Conservation (phyloP, 345 rosid genomes). For the Hevea brasiliensis region DNA sequence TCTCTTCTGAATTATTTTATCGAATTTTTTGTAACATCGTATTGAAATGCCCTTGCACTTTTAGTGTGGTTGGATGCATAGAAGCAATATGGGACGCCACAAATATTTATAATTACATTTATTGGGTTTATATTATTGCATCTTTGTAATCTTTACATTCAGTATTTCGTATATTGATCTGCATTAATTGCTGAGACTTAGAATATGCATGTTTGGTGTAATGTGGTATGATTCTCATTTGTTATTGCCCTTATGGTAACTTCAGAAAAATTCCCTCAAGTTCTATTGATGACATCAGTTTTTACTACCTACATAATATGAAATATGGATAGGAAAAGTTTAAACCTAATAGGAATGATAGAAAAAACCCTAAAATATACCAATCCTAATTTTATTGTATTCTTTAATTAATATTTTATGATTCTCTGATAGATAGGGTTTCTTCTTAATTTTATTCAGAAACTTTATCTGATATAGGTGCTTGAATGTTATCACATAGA, state of each 20-base stretch:
- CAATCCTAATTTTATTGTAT: not conserved
- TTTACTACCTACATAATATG: not conserved
- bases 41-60: not conserved
- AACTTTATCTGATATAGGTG: not conserved
- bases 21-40: not conserved
- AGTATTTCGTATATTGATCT: not conserved
- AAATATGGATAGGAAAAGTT: not conserved
- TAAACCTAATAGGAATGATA: not conserved
- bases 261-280: not conserved
- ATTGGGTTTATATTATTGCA: not conserved
- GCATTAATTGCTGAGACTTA: no score
- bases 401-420: slow-evolving; percentile 8
- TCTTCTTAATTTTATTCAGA: slow-evolving; percentile 1
- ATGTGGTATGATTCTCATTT: not conserved
- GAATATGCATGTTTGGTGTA: not conserved
- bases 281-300: not conserved
- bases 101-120: not conserved
- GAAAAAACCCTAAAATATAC: not conserved
- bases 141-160: not conserved
- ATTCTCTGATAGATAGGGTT: not conserved
- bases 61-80: not conserved
- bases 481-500: not conserved
- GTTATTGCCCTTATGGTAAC: not conserved
- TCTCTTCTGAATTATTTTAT: not conserved
- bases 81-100: not conserved